These are phyloP conservation scores for Ganoderma boninense DNA, from an alignment of 1,284 basidiomycete species.

Conservation along the genomic window DNA sequence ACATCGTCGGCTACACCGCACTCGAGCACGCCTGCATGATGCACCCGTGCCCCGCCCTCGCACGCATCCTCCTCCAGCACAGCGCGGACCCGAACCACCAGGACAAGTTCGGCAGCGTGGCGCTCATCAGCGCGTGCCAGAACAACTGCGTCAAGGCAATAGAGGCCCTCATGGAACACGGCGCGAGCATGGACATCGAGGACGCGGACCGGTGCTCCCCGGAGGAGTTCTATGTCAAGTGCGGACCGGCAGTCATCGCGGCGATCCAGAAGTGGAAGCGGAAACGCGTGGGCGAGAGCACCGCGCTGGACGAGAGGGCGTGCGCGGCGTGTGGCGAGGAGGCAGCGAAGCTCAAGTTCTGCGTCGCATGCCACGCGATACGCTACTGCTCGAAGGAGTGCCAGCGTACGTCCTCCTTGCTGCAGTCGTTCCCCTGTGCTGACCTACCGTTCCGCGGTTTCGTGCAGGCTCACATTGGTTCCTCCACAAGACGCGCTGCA, in stretches of 20 bases:
- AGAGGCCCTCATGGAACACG: constrained; percentile 58
- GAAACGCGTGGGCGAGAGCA: constrained; percentile 52
- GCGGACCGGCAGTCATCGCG: constrained; percentile 57
- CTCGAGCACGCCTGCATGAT: constrained; percentile 54
- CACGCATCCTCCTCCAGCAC: constrained; percentile 46
- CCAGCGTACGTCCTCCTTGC: constrained; percentile 51
- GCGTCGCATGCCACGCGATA: constrained; percentile 51
- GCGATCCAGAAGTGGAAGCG: constrained; percentile 56
- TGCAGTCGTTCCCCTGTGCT: neutral
- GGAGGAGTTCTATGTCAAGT: constrained; percentile 41
- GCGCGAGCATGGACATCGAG: constrained; percentile 53
- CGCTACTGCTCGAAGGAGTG: constrained; percentile 62
- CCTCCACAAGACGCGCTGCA: constrained; percentile 55
- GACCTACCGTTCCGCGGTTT: neutral
- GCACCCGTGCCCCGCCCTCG: constrained; percentile 14
- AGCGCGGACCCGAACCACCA: constrained; percentile 49
- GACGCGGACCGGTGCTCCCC: constrained; percentile 55
- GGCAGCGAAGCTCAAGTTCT: constrained; percentile 48
- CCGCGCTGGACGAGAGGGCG: constrained; percentile 49
- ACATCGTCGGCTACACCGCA: constrained; percentile 59
- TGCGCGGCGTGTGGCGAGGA: constrained; percentile 50
- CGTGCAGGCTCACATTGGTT: constrained; percentile 54
- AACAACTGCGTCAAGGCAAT: constrained; percentile 45
- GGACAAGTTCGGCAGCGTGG: constrained; percentile 56
- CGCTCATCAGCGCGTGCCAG: constrained; percentile 50